These are phyloP conservation scores for Pestalotiopsis sp. DNA, from an alignment of 2,329 filamentous ascomycete genomes.

Conservation along the genomic window DNA sequence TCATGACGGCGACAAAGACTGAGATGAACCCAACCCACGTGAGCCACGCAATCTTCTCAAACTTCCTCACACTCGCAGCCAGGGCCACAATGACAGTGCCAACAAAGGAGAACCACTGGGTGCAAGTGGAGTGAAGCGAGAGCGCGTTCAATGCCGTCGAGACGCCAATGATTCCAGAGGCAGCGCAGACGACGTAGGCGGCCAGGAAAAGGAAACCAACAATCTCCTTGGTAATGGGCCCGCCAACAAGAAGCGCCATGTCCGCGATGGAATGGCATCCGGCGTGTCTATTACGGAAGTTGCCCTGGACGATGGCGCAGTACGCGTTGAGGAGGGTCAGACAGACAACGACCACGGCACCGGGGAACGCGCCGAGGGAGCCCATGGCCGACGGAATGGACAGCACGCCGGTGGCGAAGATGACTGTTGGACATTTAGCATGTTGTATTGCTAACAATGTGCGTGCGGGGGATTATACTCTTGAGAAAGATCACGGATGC, in stretches of 20 bases:
- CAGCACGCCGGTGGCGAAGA: constrained; percentile 46
- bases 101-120: constrained; percentile 59
- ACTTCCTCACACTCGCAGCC: constrained; percentile 57
- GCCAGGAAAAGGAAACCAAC: constrained; percentile 58
- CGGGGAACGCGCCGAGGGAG: constrained; percentile 43
- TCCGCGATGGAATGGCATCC: constrained; percentile 49
- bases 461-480: constrained; percentile 24
- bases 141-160: constrained; percentile 63
- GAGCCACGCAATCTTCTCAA: constrained; percentile 63
- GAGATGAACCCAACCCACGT: constrained; percentile 63
- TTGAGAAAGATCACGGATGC: constrained; percentile 52
- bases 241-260: constrained; percentile 61
- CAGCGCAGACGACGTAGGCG: constrained; percentile 58
- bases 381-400: constrained; percentile 46
- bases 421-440: constrained; percentile 27
- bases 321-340: constrained; percentile 43
- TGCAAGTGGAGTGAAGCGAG: constrained; percentile 59
- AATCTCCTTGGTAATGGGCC: constrained; percentile 51
- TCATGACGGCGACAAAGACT: constrained; percentile 60
- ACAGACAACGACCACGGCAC: constrained; percentile 44
- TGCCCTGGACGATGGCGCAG: constrained; percentile 41
- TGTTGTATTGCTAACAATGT: no score
- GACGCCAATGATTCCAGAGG: constrained; percentile 60
- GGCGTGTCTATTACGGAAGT: constrained; percentile 40
- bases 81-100: constrained; percentile 51